These are phyloP conservation scores for Magnolia kwangsiensis DNA, from an alignment of 164 flowering plant species.

Conservation along the genomic window DNA sequence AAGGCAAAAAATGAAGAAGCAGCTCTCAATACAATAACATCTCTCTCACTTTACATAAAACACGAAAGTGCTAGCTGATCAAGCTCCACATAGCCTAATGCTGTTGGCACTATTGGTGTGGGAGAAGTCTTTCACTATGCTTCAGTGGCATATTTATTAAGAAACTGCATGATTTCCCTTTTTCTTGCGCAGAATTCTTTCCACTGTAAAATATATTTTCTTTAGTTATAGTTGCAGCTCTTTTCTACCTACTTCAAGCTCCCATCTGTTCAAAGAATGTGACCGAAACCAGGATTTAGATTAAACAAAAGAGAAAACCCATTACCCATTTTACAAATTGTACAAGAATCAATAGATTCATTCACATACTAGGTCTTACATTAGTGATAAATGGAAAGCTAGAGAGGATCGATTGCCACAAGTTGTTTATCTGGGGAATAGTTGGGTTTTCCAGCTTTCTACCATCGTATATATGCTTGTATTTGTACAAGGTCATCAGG, in stretches of 20 bases:
- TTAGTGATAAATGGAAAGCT: not conserved
- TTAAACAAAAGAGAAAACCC: not conserved
- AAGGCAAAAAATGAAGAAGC: no score
- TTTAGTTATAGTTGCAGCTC: constrained; percentile 61
- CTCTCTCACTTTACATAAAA: no score
- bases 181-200: constrained; percentile 27
- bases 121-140: constrained; percentile 21
- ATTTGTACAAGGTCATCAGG: constrained; percentile 70
- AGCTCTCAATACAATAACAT: no score
- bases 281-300: not conserved
- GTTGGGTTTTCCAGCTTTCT: constrained; percentile 81
- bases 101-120: constrained; percentile 41
- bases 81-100: no score
- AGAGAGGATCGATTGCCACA: constrained; percentile 31
- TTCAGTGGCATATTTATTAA: constrained; percentile 46
- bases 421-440: constrained; percentile 63
- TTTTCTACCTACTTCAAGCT: constrained; percentile 72
- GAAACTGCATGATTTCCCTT: constrained; percentile 62
- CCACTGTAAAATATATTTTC: constrained; percentile 30
- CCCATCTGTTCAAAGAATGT: constrained; percentile 36
- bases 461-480: constrained; percentile 80
- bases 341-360: not conserved
- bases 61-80: no score
- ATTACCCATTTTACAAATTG: not conserved
- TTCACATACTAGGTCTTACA: not conserved